A percentile compares a stretch with the other conserved stretches of the same genome.
Conservation (phyloP, 176 grass and related monocot genomes). For the Oryza brachyantha region DNA sequence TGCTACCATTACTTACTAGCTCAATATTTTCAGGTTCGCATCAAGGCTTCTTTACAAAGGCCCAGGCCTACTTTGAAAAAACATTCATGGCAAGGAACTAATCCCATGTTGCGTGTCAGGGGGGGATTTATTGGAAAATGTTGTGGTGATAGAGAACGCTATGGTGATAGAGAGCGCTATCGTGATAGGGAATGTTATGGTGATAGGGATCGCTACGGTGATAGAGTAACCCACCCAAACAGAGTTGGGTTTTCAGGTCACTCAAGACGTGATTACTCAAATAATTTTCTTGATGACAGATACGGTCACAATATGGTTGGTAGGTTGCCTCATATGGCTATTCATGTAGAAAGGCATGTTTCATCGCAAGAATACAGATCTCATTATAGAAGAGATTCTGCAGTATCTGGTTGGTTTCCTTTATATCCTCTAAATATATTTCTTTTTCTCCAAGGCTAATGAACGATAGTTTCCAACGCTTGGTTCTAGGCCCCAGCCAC, state of each 20-base stretch:
- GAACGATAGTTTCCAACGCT: conserved; percentile 11
- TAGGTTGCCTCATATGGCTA: conserved; percentile 12
- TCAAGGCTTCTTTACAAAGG: conserved; percentile 59
- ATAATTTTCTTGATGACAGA: conserved; percentile 19
- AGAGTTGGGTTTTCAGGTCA: conserved; percentile 40
- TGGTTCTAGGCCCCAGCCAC: conserved; percentile 27
- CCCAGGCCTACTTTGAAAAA: conserved; percentile 49
- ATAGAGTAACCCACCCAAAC: conserved; percentile 11
- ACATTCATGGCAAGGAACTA: conserved; percentile 37
- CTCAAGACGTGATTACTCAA: conserved; percentile 30
- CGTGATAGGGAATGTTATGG: neutral
- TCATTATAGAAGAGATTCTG: conserved; percentile 45
- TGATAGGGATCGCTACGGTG: conserved; percentile 2
- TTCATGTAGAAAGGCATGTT: conserved; percentile 37
- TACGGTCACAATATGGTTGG: neutral
- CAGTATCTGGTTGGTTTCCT: conserved; percentile 40
- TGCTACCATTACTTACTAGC: neutral
- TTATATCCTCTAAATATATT: conserved; percentile 22
- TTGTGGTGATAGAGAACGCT: conserved; percentile 24
- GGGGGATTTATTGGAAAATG: conserved; percentile 48
- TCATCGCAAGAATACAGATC: conserved; percentile 36
- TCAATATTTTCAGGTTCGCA: conserved; percentile 30
- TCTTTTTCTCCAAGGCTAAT: conserved; percentile 17
- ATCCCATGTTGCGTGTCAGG: conserved; percentile 43
- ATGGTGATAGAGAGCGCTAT: neutral